Percentiles rank a stretch among this genome's conserved stretches.
Conservation (phyloP, 169 alveolate species). For the Plasmodium malariae region DNA sequence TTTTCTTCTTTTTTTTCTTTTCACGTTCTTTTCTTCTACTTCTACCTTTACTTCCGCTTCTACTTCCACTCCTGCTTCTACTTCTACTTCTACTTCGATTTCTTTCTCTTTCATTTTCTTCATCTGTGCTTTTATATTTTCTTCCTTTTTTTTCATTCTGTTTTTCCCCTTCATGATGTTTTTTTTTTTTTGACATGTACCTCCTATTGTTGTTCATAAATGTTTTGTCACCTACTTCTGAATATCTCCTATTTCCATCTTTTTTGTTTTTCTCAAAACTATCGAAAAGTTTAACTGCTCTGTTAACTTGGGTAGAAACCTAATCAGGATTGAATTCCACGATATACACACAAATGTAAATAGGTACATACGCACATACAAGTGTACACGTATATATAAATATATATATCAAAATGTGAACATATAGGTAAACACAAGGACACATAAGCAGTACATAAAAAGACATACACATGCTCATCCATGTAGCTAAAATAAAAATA, state of each 20-base stretch:
- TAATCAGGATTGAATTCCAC: not conserved
- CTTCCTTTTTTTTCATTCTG: conserved; percentile 10
- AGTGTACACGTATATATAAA: not conserved
- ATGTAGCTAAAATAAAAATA: not conserved
- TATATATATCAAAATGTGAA: not conserved
- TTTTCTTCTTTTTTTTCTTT: conserved; percentile 19
- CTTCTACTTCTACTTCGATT: conserved; percentile 20
- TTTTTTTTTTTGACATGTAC: conserved; percentile 12
- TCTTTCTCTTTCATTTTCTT: conserved; percentile 20
- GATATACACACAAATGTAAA: not conserved
- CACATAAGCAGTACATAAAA: not conserved
- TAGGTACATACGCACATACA: not conserved
- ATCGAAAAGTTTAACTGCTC: conserved; percentile 36
- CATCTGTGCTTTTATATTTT: conserved; percentile 26
- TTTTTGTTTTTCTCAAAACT: conserved; percentile 31
- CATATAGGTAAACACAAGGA: not conserved
- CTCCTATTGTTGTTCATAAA: not conserved
- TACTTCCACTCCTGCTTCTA: not conserved
- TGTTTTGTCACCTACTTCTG: not conserved
- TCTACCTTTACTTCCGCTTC: conserved; percentile 28
- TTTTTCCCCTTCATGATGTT: conserved; percentile 28
- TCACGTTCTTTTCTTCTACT: conserved; percentile 43
- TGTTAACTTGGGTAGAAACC: conserved; percentile 59
- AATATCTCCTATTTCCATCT: not conserved
- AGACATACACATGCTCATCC: not conserved